Evolutionary conservation across 2,329 filamentous ascomycete species (phyloP), one percentile per base, ranked within the genome.

Genomic region (Hypoxylon sp.): DNA sequence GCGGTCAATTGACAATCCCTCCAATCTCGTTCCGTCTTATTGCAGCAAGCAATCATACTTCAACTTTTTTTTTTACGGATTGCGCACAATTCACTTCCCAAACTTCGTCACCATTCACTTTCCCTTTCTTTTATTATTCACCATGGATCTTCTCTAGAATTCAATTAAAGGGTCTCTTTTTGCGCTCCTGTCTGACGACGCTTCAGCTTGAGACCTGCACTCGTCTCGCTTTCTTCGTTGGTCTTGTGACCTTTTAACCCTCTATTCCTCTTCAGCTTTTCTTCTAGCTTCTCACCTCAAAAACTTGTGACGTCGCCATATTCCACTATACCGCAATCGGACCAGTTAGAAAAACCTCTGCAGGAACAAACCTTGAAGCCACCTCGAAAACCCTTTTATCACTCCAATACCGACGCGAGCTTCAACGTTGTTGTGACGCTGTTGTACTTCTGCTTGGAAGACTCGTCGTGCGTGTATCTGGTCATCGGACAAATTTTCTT

Each of bases 61-160:
- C 29, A 45, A 53, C 23, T 34, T 36, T n/a, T n/a, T n/a, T n/a
- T n/a, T n/a, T 45, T 31, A 32, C 31, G 31, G 20, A 55, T 55
- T 40, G 38, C 46, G 46, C 55, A 57, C 55, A 55, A 37, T 50
- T 54, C 48, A 30, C 17, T 12, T 41, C 31, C 25, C 48, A 50
- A 55, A 40, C 21, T n/a, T 52, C 34, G 36, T 41, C 50, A n/a
- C n/a, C n/a, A n/a, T n/a, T n/a, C n/a, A n/a, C n/a, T n/a, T n/a
- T n/a, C n/a, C n/a, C n/a, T n/a, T n/a, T n/a, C n/a, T n/a, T n/a
- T n/a, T n/a, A n/a, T n/a, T n/a, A 40, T 38, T 50, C 50, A 44
- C 17, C 32, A 60, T 60, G 57, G 55, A 60, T 40, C 50, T 60
- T 48, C 54, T 58, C 51, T 60, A 55, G 45, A 26, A 20, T 38